phyloP scores from a whole-genome alignment of 495 filamentous ascomycete species.

The Hypoxylon perforatum region DNA sequence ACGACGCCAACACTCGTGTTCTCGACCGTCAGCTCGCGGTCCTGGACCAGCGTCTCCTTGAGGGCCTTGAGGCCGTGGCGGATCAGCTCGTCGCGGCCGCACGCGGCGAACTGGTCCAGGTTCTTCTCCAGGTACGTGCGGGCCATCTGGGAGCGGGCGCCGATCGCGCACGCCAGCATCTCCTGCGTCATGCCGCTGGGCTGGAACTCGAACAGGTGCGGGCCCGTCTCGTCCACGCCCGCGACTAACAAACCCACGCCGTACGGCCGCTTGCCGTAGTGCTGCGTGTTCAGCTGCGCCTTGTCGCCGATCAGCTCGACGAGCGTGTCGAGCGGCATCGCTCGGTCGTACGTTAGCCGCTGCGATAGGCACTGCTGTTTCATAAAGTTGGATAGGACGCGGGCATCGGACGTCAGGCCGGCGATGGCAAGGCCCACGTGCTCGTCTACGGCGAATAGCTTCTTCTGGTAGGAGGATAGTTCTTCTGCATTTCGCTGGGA shows the following conservation, averaged over 20 bases:
- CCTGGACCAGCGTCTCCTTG: slow-evolving; percentile 95
- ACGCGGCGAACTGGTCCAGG: slow-evolving; percentile 79
- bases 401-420: slow-evolving; percentile 96
- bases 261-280: slow-evolving; percentile 96
- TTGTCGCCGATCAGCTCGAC: slow-evolving; percentile 92
- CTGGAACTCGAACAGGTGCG: slow-evolving; percentile 98
- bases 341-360: slow-evolving; percentile 93
- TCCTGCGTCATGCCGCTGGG: slow-evolving; percentile 95
- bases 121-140: slow-evolving; percentile 95
- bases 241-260: slow-evolving; percentile 94
- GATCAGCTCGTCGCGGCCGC: slow-evolving; percentile 84
- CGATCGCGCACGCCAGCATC: slow-evolving; percentile 95
- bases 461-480: slow-evolving; percentile 99
- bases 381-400: slow-evolving; percentile 99
- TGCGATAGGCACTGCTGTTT: slow-evolving; percentile 97
- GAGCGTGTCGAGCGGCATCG: slow-evolving; percentile 87
- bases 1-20: slow-evolving; percentile 93
- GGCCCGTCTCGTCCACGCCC: slow-evolving; percentile 90
- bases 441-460: slow-evolving; percentile 95
- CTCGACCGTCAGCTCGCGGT: slow-evolving; percentile 95
- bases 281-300: slow-evolving; percentile 96
- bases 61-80: slow-evolving; percentile 89
- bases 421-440: slow-evolving; percentile 97
- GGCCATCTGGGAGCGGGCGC: slow-evolving; percentile 95
- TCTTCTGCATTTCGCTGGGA: slow-evolving; percentile 95